Evolutionary conservation across 768 basidiomycete species (phyloP), one percentile per base, ranked within the genome.

Genomic region (Serendipita vermifera): DNA sequence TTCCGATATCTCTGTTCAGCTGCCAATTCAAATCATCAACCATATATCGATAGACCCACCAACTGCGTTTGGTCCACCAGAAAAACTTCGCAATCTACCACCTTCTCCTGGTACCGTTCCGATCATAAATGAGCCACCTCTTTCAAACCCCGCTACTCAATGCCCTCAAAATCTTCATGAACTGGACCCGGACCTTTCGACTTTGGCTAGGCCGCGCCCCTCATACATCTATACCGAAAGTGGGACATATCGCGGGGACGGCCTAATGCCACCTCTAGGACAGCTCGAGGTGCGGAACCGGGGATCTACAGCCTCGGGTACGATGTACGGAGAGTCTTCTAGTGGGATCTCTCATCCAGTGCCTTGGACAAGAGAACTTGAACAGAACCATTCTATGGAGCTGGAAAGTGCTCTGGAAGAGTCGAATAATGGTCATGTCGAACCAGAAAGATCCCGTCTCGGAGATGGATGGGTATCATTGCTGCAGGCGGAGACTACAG

Each of bases 1-100:
- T 2, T 72, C 83, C 7, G 82, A 86, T 55, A 71, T 89, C 29
- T 74, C 77, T 55, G 83, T 84, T 58, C 79, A 78, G 20, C 66
- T 92, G 6, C 91, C 91, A 0, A 70, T 91, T 60, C 75, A 76
- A 15, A 78, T 93, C 62, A 73, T 91, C 70, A 91, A 84, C 65
- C 87, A 88, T 69, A 68, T 91, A 27, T 92, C 90, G 11, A 72
- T 96, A 60, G 88, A 93, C 66, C 87, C 88, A 20, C 84, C 83
- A 11, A 82, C 82, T 7, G 39, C 35, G 15, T 59, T 58, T 26
- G 46, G 46, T 22, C 46, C 22, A 15, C 46, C 46, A 5, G 46
- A 51, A 7, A 51, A 26, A n/a, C 29, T 51, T 20, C 24, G 46
- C n/a, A 51, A 22, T n/a, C n/a, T n/a, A n/a, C n/a, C n/a, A n/a